A percentile compares a stretch with the other conserved stretches of the same genome.
phyloP scores from a whole-genome alignment of 176 grass and related monocot species.

The Triticum timopheevii region DNA sequence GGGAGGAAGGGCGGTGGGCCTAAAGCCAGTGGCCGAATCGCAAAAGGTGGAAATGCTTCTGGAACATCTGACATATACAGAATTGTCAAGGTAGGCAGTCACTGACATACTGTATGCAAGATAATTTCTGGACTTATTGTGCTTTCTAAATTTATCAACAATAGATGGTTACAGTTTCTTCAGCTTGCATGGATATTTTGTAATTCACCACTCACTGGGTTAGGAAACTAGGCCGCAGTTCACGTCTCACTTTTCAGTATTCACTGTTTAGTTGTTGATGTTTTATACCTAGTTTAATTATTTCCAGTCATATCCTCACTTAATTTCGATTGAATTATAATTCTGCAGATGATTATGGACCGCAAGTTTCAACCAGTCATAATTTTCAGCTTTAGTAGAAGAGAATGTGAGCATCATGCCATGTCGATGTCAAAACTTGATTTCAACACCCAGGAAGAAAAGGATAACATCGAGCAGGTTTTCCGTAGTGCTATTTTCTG shows the following conservation, averaged over 20 bases:
- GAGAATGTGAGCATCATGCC: constrained; percentile 96
- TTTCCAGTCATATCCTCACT: background rate
- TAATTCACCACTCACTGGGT: background rate
- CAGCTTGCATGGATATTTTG: background rate
- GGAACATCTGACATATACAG: constrained; percentile 73
- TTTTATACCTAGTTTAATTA: background rate
- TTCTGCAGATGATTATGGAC: constrained; percentile 97
- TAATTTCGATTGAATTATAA: constrained; percentile 30
- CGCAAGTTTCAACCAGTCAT: constrained; percentile 94
- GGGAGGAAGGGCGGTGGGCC: constrained; percentile 49
- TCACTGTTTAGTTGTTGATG: constrained; percentile 2
- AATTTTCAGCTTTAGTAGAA: constrained; percentile 99
- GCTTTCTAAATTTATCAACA: constrained; percentile 2
- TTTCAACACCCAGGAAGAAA: constrained; percentile 90
- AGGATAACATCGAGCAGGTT: constrained; percentile 78
- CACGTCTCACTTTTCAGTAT: background rate
- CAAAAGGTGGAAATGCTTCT: constrained; percentile 71
- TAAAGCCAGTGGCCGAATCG: constrained; percentile 60
- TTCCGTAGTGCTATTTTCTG: constrained; percentile 70
- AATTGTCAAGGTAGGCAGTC: constrained; percentile 62
- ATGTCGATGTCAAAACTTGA: constrained; percentile 99
- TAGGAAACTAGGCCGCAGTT: background rate
- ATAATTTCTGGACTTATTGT: background rate
- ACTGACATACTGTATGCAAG: background rate
- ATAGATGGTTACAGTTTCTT: background rate